Percentiles rank a stretch among this genome's conserved stretches.
phyloP scores from a whole-genome alignment of 148 eudicot species.

The Suaeda aralocaspica region DNA sequence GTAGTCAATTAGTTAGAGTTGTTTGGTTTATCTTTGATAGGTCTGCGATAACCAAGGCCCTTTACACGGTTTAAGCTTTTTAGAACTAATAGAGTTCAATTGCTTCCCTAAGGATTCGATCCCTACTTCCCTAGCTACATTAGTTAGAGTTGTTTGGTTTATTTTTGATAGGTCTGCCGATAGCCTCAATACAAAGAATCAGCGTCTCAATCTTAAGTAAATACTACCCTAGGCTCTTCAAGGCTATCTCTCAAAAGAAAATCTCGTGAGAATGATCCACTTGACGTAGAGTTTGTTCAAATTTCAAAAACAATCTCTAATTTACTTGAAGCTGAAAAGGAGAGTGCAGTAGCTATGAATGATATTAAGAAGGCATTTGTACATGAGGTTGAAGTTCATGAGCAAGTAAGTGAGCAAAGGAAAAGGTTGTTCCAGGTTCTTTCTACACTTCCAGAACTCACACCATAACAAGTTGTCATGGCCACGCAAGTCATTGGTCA shows the following conservation, averaged over 20 bases:
- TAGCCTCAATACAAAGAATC: neutral
- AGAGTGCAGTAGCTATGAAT: slow-evolving; percentile 1
- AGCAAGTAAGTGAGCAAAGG: neutral
- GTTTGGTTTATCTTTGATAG: no score
- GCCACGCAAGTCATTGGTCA: slow-evolving; percentile 5
- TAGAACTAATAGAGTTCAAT: no score
- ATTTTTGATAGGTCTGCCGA: no score
- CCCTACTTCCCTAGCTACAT: no score
- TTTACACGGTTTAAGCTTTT: no score
- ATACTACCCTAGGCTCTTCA: neutral
- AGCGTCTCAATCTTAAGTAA: neutral
- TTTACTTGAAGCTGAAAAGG: slow-evolving; percentile 1
- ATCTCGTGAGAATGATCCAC: neutral
- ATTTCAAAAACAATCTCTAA: slow-evolving; percentile 12
- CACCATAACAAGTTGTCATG: no score
- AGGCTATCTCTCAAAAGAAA: neutral
- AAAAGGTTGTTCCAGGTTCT: neutral
- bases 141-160: no score
- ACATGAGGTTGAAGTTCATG: slow-evolving; percentile 14
- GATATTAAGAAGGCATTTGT: slow-evolving; percentile 5
- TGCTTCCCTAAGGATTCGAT: no score
- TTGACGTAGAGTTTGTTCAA: neutral
- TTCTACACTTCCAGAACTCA: no score
- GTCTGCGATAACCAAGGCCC: no score
- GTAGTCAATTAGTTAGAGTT: no score